Percentiles rank a stretch among this genome's conserved stretches.
phyloP scores from a whole-genome alignment of 2,329 filamentous ascomycete species.

The Chrysosporium queenslandicum region DNA sequence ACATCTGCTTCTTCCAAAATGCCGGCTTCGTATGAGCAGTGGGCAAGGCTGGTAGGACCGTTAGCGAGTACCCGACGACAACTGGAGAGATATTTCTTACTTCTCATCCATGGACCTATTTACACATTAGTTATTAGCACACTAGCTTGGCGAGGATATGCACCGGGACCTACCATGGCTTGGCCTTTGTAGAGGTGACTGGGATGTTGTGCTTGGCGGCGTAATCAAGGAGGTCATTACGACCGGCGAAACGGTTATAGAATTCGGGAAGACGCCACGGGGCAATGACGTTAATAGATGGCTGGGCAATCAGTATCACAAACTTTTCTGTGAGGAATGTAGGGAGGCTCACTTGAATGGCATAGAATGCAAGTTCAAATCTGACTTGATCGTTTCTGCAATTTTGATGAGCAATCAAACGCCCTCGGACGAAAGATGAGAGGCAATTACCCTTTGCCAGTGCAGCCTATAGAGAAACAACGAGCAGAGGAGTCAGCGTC shows the following conservation, averaged over 20 bases:
- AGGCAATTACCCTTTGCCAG: conserved; percentile 33
- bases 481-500: not conserved
- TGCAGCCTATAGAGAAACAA: conserved; percentile 27
- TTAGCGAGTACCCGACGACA: not conserved
- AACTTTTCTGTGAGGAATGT: too few relatives aligned
- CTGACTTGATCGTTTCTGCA: conserved; percentile 38
- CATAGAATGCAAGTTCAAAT: conserved; percentile 43
- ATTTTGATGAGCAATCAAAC: not conserved
- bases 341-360: conserved; percentile 25
- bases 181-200: conserved; percentile 42
- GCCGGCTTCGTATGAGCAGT: conserved; percentile 65
- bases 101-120: conserved; percentile 24
- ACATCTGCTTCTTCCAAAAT: conserved; percentile 45
- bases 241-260: conserved; percentile 41
- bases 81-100: conserved; percentile 7
- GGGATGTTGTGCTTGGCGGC: conserved; percentile 40
- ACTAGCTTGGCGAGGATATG: not conserved
- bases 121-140: conserved; percentile 10
- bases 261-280: conserved; percentile 42
- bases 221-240: conserved; percentile 42
- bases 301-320: conserved; percentile 21
- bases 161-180: conserved; percentile 57
- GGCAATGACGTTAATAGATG: conserved; percentile 41
- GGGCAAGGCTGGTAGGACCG: conserved; percentile 43
- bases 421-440: not conserved